Evolutionary conservation across 208 protist species (phyloP), one percentile per base, ranked within the genome.

Genomic region (Vickermania ingenoplastis): DNA sequence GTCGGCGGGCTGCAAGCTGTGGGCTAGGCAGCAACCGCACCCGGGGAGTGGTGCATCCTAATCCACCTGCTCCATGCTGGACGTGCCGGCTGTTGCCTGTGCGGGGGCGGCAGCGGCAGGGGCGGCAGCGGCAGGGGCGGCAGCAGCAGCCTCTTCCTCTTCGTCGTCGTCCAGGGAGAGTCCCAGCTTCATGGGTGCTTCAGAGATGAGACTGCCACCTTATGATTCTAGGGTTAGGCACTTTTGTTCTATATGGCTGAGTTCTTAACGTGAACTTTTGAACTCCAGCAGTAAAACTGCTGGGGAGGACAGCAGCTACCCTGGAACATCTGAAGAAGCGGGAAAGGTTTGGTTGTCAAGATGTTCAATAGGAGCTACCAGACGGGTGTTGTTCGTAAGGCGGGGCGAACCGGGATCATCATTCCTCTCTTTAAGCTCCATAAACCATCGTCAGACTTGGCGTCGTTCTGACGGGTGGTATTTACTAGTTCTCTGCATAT

Each of bases 321-420:
- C 24, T 63, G n/a, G 53, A 45, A 24, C 17, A 63, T 17, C 59
- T 70, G 2, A 28, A 30, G 13, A 49, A 41, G 0, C n/a, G 45
- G 41, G 1, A 62, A 57, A 45, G 3, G 17, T 25, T 14, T 14
- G 11, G 17, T 59, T 3, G 28, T 76, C 17, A 1, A 5, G 1
- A 45, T 69, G 2, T 72, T 69, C 29, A 77, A 61, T 36, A 27
- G 0, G 1, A 77, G 71, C 31, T 1, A 69, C 29, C 7, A 22
- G 4, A 69, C 21, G 0, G 65, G 65, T 2, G 0, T 30, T 0
- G 65, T 72, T 0, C 71, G 61, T 13, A 4, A 1, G 1, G 0
- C 29, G n/a, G 67, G 71, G 71, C 71, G 67, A 50, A 21, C 3
- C 5, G 66, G 59, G 2, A 57, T 59, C 23, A 77, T 69, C 52